These are phyloP conservation scores for Apophysomyces elegans DNA, from an alignment of 371 early-diverging fungal genomes.

Conservation along the genomic window DNA sequence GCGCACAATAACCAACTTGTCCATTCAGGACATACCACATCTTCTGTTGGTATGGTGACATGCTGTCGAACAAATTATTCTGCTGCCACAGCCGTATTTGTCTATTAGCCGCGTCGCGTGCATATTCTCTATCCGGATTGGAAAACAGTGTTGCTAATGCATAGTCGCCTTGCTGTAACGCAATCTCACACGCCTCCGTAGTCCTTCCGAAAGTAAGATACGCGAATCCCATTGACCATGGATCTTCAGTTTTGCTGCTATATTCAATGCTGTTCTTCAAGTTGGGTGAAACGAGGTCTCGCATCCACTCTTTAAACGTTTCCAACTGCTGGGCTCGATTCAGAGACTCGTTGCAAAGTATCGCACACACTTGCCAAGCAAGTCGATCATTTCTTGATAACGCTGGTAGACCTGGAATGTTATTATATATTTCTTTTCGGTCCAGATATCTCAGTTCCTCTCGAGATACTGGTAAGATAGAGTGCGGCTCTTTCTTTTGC, in stretches of 20 bases:
- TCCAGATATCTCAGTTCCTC: slow-evolving; percentile 32
- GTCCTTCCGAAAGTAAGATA: slow-evolving; percentile 52
- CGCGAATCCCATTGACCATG: slow-evolving; percentile 42
- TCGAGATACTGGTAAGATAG: not conserved
- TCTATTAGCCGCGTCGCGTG: not conserved
- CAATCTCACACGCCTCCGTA: slow-evolving; percentile 60
- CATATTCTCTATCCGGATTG: slow-evolving; percentile 64
- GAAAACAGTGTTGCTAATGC: slow-evolving; percentile 72
- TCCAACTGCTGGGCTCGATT: slow-evolving; percentile 34
- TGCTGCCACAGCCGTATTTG: not conserved
- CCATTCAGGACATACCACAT: not conserved
- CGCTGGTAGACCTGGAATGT: slow-evolving; percentile 19
- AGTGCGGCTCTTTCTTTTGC: not conserved
- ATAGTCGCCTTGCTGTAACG: slow-evolving; percentile 58
- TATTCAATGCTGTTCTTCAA: slow-evolving; percentile 17
- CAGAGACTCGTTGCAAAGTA: slow-evolving; percentile 18
- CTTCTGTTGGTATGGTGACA: slow-evolving; percentile 1
- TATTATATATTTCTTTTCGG: slow-evolving; percentile 33
- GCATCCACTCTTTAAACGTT: slow-evolving; percentile 36
- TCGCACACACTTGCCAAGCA: slow-evolving; percentile 16
- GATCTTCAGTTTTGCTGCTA: slow-evolving; percentile 19
- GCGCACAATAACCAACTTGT: slow-evolving; percentile 1
- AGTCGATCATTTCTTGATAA: slow-evolving; percentile 26
- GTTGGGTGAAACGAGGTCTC: slow-evolving; percentile 34
- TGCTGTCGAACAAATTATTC: not conserved